phyloP scores from a whole-genome alignment of 2,329 filamentous ascomycete genomes.

The Cordyceps fumosorosea region DNA sequence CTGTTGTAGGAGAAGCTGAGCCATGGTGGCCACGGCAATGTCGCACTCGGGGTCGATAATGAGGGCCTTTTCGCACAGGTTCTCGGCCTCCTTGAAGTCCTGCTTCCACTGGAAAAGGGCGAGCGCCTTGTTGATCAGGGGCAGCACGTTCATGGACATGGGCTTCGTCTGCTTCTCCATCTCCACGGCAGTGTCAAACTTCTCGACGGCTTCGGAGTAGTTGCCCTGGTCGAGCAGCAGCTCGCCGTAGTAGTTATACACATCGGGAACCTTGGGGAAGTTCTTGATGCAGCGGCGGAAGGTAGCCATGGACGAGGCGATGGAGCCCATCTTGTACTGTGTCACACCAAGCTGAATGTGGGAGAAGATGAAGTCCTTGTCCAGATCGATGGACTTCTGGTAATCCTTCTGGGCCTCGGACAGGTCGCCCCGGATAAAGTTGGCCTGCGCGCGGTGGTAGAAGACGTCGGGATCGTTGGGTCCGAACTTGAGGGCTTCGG shows the following conservation, averaged over 20 bases:
- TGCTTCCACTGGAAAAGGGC: conserved; percentile 98
- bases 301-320: conserved; percentile 96
- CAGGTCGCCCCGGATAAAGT: conserved; percentile 95
- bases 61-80: conserved; percentile 92
- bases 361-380: conserved; percentile 95
- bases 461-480: conserved; percentile 91
- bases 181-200: conserved; percentile 97
- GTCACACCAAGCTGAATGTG: conserved; percentile 99
- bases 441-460: conserved; percentile 96
- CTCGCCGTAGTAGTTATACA: conserved; percentile 99
- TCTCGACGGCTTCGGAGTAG: conserved; percentile 90
- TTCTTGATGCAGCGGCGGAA: conserved; percentile 98
- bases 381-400: conserved; percentile 97
- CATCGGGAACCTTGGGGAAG: conserved; percentile 91
- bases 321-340: conserved; percentile 98
- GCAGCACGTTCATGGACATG: conserved; percentile 93
- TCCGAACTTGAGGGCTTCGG: conserved; percentile 77
- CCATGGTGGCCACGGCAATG: conserved; percentile 97
- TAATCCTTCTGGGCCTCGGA: conserved; percentile 95
- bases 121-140: conserved; percentile 96
- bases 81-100: conserved; percentile 89
- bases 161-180: conserved; percentile 95
- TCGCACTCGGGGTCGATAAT: conserved; percentile 99
- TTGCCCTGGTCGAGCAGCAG: conserved; percentile 94
- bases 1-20: conserved; percentile 92